Percentiles rank a stretch among this genome's conserved stretches.
Conservation (phyloP, 2,329 filamentous ascomycete species). For the Fusarium stilboides region DNA sequence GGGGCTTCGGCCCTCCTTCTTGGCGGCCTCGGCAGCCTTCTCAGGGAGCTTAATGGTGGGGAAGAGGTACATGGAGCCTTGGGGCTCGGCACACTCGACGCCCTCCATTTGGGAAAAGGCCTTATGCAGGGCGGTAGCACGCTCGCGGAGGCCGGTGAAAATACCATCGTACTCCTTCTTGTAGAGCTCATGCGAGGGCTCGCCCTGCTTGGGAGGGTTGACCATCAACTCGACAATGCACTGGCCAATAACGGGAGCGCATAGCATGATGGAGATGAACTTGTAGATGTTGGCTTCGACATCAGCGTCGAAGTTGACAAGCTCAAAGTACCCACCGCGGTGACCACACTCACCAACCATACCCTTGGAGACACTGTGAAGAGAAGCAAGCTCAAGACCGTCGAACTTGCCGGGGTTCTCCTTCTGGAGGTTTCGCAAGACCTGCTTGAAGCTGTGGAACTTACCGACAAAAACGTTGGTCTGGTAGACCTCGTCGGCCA, state of each 20-base stretch:
- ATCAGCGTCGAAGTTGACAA: slow-evolving; percentile 87
- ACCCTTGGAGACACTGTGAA: slow-evolving; percentile 96
- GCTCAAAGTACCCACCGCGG: slow-evolving; percentile 97
- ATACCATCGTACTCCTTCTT: slow-evolving; percentile 87
- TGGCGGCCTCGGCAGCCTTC: slow-evolving; percentile 83
- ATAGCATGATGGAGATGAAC: slow-evolving; percentile 97
- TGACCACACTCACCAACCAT: slow-evolving; percentile 99
- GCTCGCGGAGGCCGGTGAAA: slow-evolving; percentile 81
- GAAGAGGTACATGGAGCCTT: slow-evolving; percentile 99
- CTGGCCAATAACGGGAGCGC: slow-evolving; percentile 94
- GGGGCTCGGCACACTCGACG: slow-evolving; percentile 88
- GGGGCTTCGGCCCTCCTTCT: slow-evolving; percentile 78
- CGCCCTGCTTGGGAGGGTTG: slow-evolving; percentile 88
- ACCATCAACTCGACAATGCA: slow-evolving; percentile 98
- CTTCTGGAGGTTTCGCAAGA: slow-evolving; percentile 85
- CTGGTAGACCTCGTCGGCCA: slow-evolving; percentile 99
- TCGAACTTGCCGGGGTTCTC: slow-evolving; percentile 83
- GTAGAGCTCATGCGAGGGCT: slow-evolving; percentile 89
- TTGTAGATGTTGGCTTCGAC: slow-evolving; percentile 98
- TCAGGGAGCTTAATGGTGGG: slow-evolving; percentile 86
- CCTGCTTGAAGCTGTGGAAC: slow-evolving; percentile 96
- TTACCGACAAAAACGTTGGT: slow-evolving; percentile 97
- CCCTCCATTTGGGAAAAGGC: slow-evolving; percentile 97
- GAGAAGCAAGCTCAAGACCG: slow-evolving; percentile 86
- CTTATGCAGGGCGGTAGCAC: slow-evolving; percentile 88